These are phyloP conservation scores for Lathyrus tuberosus DNA, from an alignment of 306 rosid genomes.

Conservation along the genomic window DNA sequence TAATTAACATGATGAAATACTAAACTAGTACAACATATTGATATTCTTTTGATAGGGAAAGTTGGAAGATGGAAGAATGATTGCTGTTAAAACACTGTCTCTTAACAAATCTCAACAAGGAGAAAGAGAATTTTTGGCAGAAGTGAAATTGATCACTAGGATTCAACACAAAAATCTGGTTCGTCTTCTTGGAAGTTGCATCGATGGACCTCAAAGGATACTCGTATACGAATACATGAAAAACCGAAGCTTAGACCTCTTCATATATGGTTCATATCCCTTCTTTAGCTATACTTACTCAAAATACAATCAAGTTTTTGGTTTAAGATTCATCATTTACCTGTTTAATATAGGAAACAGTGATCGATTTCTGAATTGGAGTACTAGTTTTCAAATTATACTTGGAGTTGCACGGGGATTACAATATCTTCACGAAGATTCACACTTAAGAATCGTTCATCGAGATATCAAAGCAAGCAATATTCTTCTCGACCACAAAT, in stretches of 20 bases:
- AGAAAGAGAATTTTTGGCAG: slow-evolving; percentile 73
- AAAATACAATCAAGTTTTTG: neutral
- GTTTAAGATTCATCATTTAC: neutral
- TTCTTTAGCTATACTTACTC: neutral
- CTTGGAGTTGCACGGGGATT: slow-evolving; percentile 77
- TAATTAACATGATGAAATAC: neutral
- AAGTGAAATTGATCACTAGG: slow-evolving; percentile 73
- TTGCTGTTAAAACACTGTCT: slow-evolving; percentile 71
- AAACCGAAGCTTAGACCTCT: slow-evolving; percentile 71
- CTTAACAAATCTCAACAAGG: slow-evolving; percentile 77
- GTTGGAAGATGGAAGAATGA: slow-evolving; percentile 56
- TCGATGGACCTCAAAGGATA: slow-evolving; percentile 72
- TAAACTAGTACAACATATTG: neutral
- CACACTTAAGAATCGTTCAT: slow-evolving; percentile 72
- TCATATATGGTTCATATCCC: slow-evolving; percentile 52
- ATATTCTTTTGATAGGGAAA: slow-evolving; percentile 55
- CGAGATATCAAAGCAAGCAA: slow-evolving; percentile 88
- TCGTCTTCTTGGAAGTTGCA: slow-evolving; percentile 78
- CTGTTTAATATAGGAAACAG: slow-evolving; percentile 48
- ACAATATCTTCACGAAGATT: slow-evolving; percentile 87
- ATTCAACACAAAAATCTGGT: slow-evolving; percentile 88
- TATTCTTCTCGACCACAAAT: slow-evolving; percentile 82
- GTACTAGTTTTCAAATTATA: slow-evolving; percentile 68
- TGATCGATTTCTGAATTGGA: slow-evolving; percentile 65
- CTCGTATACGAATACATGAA: slow-evolving; percentile 82